Conservation (phyloP, 1,139 yeast species). For the Hyphopichia wangnamkhiaoensis region DNA sequence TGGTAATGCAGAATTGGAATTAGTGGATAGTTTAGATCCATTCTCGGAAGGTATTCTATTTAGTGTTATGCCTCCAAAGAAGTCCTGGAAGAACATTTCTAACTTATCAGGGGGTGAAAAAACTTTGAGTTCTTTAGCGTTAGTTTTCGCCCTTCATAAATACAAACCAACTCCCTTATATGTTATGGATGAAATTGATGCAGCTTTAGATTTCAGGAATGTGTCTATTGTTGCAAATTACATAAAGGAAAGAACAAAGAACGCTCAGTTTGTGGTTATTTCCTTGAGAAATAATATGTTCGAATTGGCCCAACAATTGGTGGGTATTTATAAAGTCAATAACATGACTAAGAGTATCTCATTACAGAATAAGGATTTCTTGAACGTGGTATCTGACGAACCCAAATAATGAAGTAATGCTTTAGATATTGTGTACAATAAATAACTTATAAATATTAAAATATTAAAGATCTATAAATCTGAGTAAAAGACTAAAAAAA, state of each 20-base stretch:
- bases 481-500: not conserved
- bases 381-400: constrained; percentile 8
- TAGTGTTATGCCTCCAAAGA: constrained; percentile 99
- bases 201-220: constrained; percentile 95
- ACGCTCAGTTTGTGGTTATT: constrained; percentile 95
- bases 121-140: constrained; percentile 89
- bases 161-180: constrained; percentile 97
- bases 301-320: constrained; percentile 89
- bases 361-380: constrained; percentile 60
- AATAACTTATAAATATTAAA: not conserved
- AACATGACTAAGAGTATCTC: constrained; percentile 89
- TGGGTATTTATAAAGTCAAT: constrained; percentile 91
- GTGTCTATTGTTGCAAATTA: constrained; percentile 97
- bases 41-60: constrained; percentile 95
- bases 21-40: constrained; percentile 96
- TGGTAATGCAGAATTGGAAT: constrained; percentile 95
- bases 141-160: constrained; percentile 94
- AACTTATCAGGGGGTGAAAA: constrained; percentile 98
- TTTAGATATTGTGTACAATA: not conserved
- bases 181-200: constrained; percentile 99
- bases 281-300: constrained; percentile 97
- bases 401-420: not conserved
- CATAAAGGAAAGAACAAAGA: constrained; percentile 91
- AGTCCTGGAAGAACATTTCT: constrained; percentile 94
- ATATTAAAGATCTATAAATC: not conserved